These are phyloP conservation scores for Lactifluus piperatus DNA, from an alignment of 768 basidiomycete genomes.

Conservation along the genomic window DNA sequence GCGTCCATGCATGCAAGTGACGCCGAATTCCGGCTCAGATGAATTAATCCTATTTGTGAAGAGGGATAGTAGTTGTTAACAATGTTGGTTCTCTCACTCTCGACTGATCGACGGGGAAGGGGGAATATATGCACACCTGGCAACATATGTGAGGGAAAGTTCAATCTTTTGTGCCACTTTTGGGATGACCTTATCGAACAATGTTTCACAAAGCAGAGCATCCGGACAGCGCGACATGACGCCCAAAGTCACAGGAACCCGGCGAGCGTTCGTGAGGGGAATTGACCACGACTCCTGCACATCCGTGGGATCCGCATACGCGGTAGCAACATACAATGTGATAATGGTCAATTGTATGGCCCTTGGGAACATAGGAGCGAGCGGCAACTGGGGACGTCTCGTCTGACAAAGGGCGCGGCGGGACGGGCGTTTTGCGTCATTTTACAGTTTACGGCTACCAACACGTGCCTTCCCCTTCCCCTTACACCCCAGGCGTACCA, in stretches of 20 bases:
- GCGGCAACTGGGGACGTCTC: neutral
- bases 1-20: slow-evolving; percentile 71
- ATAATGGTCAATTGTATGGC: neutral
- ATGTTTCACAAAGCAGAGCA: slow-evolving; percentile 69
- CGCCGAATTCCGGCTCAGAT: slow-evolving; percentile 66
- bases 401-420: no score
- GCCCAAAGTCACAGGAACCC: slow-evolving; percentile 45
- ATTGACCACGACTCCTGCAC: slow-evolving; percentile 9
- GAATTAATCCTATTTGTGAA: slow-evolving; percentile 45
- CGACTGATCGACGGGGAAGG: no score
- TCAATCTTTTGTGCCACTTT: slow-evolving; percentile 57
- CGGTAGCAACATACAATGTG: neutral
- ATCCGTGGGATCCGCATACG: neutral
- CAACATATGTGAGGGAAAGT: slow-evolving; percentile 65
- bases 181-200: slow-evolving; percentile 64
- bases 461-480: no score
- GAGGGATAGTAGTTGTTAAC: neutral
- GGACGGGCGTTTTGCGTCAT: slow-evolving; percentile 16
- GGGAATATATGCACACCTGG: slow-evolving; percentile 44
- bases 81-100: no score
- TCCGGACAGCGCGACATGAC: slow-evolving; percentile 77
- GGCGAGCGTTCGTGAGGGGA: slow-evolving; percentile 22
- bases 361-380: neutral
- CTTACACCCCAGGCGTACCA: no score
- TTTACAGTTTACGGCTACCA: no score